phyloP scores from a whole-genome alignment of 768 basidiomycete species.

The Naganishia antarctica region DNA sequence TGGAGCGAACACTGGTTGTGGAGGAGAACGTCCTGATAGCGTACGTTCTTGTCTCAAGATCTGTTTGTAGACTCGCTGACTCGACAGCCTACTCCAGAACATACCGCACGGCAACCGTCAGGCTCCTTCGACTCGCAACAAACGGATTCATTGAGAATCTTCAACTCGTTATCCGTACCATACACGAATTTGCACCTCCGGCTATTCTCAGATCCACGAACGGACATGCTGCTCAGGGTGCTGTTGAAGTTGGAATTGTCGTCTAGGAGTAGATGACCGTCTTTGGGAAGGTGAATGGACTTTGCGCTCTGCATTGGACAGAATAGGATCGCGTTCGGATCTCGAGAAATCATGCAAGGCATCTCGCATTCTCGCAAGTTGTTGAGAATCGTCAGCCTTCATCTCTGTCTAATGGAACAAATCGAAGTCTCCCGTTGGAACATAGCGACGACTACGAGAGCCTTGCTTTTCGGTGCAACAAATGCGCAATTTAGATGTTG shows the following conservation, averaged over 20 bases:
- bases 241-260: neutral
- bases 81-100: conserved; percentile 53
- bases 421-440: no score
- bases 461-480: no score
- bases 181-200: conserved; percentile 67
- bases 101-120: conserved; percentile 60
- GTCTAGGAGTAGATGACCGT: neutral
- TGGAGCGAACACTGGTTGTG: conserved; percentile 65
- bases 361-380: no score
- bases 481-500: no score
- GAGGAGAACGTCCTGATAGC: conserved; percentile 67
- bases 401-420: no score
- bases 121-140: conserved; percentile 73
- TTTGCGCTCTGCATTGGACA: no score
- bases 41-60: conserved; percentile 53
- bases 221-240: neutral
- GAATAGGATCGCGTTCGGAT: no score
- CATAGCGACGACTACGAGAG: no score
- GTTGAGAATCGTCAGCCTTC: no score
- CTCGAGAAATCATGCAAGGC: no score
- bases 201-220: neutral
- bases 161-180: conserved; percentile 74
- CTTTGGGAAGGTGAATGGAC: no score
- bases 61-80: neutral
- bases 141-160: conserved; percentile 87